These are phyloP conservation scores for Durotheca rogersii DNA, from an alignment of 495 filamentous ascomycete genomes.

Conservation along the genomic window DNA sequence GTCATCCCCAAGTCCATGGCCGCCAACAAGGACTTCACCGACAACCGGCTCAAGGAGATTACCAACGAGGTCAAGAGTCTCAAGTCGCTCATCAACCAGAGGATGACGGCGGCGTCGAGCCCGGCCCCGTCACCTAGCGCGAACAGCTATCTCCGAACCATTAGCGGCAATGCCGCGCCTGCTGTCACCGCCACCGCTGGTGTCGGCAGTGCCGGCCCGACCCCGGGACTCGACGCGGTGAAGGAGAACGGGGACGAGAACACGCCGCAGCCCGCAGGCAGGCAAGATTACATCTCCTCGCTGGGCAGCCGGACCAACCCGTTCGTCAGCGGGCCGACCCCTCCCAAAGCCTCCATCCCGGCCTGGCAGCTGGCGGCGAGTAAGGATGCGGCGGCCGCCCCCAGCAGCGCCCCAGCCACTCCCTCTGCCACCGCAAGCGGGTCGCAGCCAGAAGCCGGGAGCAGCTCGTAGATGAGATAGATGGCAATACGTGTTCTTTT, in stretches of 20 bases:
- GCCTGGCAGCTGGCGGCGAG: conserved; percentile 84
- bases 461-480: conserved; percentile 16
- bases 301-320: conserved; percentile 39
- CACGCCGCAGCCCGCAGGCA: conserved; percentile 26
- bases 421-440: conserved; percentile 26
- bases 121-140: conserved; percentile 29
- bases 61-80: conserved; percentile 87
- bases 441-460: conserved; percentile 25
- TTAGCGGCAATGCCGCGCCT: conserved; percentile 37
- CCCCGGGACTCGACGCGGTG: conserved; percentile 36
- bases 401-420: too few relatives aligned
- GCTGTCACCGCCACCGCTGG: too few relatives aligned
- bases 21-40: conserved; percentile 79
- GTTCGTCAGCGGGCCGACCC: conserved; percentile 42
- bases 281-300: conserved; percentile 38
- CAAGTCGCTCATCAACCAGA: conserved; percentile 81
- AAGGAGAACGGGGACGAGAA: conserved; percentile 36
- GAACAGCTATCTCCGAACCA: conserved; percentile 41
- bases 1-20: conserved; percentile 84
- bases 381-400: conserved; percentile 50
- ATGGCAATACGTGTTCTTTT: conserved; percentile 4
- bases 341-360: conserved; percentile 71
- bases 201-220: conserved; percentile 26
- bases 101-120: conserved; percentile 57
- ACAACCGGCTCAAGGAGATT: conserved; percentile 78